A percentile compares a stretch with the other conserved stretches of the same genome.
Conservation (phyloP, 345 rosid species). For the Salix udensis region DNA sequence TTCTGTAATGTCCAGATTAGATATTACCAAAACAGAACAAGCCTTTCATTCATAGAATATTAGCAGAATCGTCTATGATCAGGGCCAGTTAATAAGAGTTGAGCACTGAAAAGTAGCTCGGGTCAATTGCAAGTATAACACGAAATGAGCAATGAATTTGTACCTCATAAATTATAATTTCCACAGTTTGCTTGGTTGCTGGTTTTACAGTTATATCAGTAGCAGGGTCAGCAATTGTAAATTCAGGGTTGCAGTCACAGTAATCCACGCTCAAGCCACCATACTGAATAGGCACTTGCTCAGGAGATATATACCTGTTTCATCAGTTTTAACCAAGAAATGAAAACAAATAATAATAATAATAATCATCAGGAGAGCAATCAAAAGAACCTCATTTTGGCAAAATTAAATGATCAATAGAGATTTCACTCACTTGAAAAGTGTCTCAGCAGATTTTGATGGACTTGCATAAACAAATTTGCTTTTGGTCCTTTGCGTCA, state of each 20-base stretch:
- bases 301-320: constrained; percentile 68
- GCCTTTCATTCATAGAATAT: not conserved
- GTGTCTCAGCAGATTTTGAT: constrained; percentile 66
- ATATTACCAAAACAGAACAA: not conserved
- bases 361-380: not conserved
- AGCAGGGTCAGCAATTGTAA: constrained; percentile 61
- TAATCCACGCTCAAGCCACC: constrained; percentile 84
- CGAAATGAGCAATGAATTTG: not conserved
- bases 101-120: not conserved
- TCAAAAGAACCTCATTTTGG: not conserved
- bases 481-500: constrained; percentile 91
- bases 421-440: constrained; percentile 64
- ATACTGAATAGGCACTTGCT: constrained; percentile 81
- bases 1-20: constrained; percentile 38
- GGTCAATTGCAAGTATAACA: not conserved
- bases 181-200: constrained; percentile 78
- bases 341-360: too few species aligned
- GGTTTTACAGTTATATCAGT: constrained; percentile 67
- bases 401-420: not conserved
- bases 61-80: not conserved
- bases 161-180: constrained; percentile 85
- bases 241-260: constrained; percentile 80
- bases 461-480: constrained; percentile 88
- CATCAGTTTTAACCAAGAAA: not conserved
- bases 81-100: not conserved